phyloP scores from a whole-genome alignment of 805 yeast species.

The Candida qinlingensis region DNA sequence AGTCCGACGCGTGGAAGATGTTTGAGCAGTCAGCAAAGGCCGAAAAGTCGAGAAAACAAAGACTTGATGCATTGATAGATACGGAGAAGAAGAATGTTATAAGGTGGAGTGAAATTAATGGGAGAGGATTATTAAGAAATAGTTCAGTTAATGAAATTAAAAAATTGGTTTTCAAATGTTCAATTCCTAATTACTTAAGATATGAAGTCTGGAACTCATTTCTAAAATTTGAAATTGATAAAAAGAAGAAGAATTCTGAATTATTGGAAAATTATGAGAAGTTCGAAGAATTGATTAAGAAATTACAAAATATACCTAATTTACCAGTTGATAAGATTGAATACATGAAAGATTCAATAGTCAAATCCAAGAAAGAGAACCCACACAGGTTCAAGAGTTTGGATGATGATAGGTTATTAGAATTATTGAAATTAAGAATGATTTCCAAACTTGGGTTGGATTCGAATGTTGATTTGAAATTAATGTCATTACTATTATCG shows the following conservation, averaged over 20 bases:
- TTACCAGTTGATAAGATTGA: constrained; percentile 20
- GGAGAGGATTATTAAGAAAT: constrained; percentile 11
- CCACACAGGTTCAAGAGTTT: constrained; percentile 10
- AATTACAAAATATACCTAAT: constrained; percentile 5
- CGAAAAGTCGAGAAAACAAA: constrained; percentile 13
- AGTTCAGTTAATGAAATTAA: constrained; percentile 15
- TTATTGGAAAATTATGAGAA: constrained; percentile 26
- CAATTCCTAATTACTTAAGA: constrained; percentile 20
- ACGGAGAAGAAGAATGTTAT: constrained; percentile 11
- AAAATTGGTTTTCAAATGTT: constrained; percentile 19
- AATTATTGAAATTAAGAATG: constrained; percentile 30
- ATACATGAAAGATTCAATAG: constrained; percentile 17
- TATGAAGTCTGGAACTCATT: constrained; percentile 17
- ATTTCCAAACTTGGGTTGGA: constrained; percentile 31
- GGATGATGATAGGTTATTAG: constrained; percentile 19
- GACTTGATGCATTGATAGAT: constrained; percentile 1
- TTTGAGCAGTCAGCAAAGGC: constrained; percentile 18
- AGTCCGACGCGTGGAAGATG: constrained; percentile 45
- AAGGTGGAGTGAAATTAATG: constrained; percentile 21
- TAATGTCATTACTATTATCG: constrained; percentile 23
- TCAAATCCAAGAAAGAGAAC: constrained; percentile 13
- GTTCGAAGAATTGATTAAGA: constrained; percentile 29
- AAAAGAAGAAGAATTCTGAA: constrained; percentile 10
- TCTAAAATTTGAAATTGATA: constrained; percentile 8
- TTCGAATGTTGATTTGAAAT: constrained; percentile 28